phyloP scores from a whole-genome alignment of 2,329 filamentous ascomycete genomes.

The Plenodomus lindquistii region DNA sequence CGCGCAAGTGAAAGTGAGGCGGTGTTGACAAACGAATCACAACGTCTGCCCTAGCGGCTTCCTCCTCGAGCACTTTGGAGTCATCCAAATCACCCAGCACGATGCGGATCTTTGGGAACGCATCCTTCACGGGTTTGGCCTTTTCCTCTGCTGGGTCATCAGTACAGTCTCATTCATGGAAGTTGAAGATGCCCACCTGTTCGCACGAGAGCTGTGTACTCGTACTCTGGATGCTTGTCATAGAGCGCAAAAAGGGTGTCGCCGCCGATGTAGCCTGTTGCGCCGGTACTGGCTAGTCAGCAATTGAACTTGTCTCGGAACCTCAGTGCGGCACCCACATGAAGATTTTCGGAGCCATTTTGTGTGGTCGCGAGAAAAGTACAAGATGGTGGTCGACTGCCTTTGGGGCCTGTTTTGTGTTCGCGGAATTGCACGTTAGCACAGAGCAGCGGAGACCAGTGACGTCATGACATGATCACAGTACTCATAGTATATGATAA shows the following conservation, averaged over 20 bases:
- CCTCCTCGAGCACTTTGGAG: conserved; percentile 50
- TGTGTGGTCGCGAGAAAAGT: background rate
- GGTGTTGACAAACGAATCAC: conserved; percentile 39
- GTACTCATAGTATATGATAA: no score
- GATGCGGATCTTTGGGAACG: conserved; percentile 52
- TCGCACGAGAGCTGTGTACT: conserved; percentile 51
- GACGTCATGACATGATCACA: background rate
- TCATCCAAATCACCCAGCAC: conserved; percentile 57
- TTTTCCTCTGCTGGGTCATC: conserved; percentile 41
- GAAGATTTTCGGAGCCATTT: conserved; percentile 31
- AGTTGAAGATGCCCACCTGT: conserved; percentile 6
- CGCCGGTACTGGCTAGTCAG: conserved; percentile 21
- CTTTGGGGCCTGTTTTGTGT: background rate
- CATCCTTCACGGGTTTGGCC: conserved; percentile 46
- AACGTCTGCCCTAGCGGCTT: conserved; percentile 56
- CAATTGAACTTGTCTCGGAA: background rate
- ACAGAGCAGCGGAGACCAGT: background rate
- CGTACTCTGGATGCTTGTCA: conserved; percentile 52
- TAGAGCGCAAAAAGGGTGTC: conserved; percentile 51
- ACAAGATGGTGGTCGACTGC: background rate
- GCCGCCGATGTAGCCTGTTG: conserved; percentile 38
- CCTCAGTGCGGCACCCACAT: conserved; percentile 11
- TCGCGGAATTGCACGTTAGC: background rate
- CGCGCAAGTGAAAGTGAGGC: no score
- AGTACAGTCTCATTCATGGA: background rate